Percentiles rank a stretch among this genome's conserved stretches.
These are phyloP conservation scores for Pseudonectria buxi DNA, from an alignment of 2,329 filamentous ascomycete genomes.

Conservation along the genomic window DNA sequence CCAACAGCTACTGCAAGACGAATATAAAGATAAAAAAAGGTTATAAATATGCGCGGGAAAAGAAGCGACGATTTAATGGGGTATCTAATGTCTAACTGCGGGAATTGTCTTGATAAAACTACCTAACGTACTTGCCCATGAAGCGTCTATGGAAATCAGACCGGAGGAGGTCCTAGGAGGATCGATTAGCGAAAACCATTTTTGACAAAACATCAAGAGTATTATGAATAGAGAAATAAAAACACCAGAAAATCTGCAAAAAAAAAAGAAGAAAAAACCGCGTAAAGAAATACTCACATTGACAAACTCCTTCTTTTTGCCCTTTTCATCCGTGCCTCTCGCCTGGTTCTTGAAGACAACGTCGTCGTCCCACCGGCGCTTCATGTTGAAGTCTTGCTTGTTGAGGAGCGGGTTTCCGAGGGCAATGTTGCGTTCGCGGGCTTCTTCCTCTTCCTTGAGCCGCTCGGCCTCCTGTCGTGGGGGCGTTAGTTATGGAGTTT, in stretches of 20 bases:
- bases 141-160: conserved; percentile 98
- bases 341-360: conserved; percentile 99
- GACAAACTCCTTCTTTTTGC: conserved; percentile 88
- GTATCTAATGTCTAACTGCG: conserved; percentile 22
- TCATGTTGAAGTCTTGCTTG: conserved; percentile 80
- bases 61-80: conserved; percentile 5
- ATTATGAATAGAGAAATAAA: not conserved
- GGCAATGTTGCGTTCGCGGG: conserved; percentile 81
- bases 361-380: conserved; percentile 94
- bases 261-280: not conserved
- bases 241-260: not conserved
- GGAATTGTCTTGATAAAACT: conserved; percentile 15
- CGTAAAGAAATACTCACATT: conserved; percentile 58
- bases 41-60: not conserved
- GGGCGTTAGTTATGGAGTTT: not conserved
- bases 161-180: conserved; percentile 66
- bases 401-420: conserved; percentile 90
- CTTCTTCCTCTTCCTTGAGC: conserved; percentile 73
- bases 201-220: not conserved
- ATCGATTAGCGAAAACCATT: conserved; percentile 19
- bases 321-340: conserved; percentile 84
- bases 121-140: conserved; percentile 68
- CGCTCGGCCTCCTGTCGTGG: conserved; percentile 63
- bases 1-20: conserved; percentile 1
- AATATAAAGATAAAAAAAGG: conserved; percentile 8